phyloP scores from a whole-genome alignment of 768 basidiomycete genomes.

The Mycena albidolilacea region DNA sequence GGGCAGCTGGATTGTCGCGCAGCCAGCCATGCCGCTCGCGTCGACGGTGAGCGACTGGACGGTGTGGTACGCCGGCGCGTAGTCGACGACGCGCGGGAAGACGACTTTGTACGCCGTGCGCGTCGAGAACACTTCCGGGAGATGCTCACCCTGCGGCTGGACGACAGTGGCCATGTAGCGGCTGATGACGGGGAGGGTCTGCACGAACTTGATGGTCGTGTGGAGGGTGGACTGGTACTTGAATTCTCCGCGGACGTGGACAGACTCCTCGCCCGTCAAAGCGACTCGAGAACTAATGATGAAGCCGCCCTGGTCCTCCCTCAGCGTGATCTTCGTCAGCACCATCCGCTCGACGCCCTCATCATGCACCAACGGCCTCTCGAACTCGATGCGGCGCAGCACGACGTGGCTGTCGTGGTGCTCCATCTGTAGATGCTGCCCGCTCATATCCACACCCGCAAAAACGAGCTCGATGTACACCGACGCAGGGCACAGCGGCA shows the following conservation, averaged over 20 bases:
- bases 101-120: conserved; percentile 75
- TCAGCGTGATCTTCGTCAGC: conserved; percentile 56
- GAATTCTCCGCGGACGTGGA: conserved; percentile 65
- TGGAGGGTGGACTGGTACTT: conserved; percentile 46
- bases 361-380: conserved; percentile 68
- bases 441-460: conserved; percentile 55
- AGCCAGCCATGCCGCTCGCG: conserved; percentile 63
- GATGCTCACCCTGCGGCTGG: conserved; percentile 42
- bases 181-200: conserved; percentile 51
- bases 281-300: conserved; percentile 57
- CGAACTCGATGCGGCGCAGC: conserved; percentile 62
- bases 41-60: conserved; percentile 69
- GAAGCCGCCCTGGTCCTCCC: conserved; percentile 59
- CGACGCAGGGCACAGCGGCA: conserved; percentile 76
- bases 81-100: conserved; percentile 79
- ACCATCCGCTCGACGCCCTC: conserved; percentile 50
- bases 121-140: conserved; percentile 65
- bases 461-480: conserved; percentile 71
- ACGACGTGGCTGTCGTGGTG: conserved; percentile 52
- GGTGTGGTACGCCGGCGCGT: conserved; percentile 70
- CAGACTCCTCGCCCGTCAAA: conserved; percentile 49
- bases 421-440: conserved; percentile 46
- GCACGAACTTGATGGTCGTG: conserved; percentile 55
- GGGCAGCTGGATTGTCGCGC: conserved; percentile 64
- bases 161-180: conserved; percentile 50